Evolutionary conservation across 2,329 filamentous ascomycete species (phyloP).

Genomic region (Paecilomyces sp.): DNA sequence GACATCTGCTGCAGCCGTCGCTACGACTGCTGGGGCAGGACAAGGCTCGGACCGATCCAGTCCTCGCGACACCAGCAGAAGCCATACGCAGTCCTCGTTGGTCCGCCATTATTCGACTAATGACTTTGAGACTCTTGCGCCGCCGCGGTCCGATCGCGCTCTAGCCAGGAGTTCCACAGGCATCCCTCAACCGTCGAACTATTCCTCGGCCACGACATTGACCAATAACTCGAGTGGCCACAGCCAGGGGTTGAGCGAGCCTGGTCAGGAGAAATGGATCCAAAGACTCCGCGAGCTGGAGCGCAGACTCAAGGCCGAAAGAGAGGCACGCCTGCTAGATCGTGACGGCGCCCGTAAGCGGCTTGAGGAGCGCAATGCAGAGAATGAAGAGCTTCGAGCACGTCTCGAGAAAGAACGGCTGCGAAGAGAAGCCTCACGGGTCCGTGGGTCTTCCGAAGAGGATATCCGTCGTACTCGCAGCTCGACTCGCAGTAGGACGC

Average conservation of each 20-base stretch:
- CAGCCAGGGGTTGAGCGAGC: conserved; percentile 18
- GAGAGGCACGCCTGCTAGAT: conserved; percentile 79
- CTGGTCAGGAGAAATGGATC: conserved; percentile 68
- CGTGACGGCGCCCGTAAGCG: conserved; percentile 74
- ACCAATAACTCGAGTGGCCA: conserved; percentile 19
- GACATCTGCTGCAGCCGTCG: conserved; percentile 36
- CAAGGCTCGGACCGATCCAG: conserved; percentile 26
- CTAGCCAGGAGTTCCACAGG: conserved; percentile 23
- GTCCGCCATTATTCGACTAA: conserved; percentile 49
- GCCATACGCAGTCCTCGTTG: conserved; percentile 39
- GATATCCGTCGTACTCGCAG: not conserved
- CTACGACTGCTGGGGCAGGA: conserved; percentile 24
- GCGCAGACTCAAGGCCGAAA: conserved; percentile 77
- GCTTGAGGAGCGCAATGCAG: conserved; percentile 65
- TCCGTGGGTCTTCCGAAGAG: not conserved
- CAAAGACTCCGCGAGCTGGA: conserved; percentile 82
- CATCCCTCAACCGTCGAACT: conserved; percentile 27
- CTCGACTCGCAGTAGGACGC: not conserved
- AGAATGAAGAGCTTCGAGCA: conserved; percentile 63
- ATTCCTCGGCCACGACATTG: conserved; percentile 24
- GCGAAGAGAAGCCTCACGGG: conserved; percentile 15
- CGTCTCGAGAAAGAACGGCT: conserved; percentile 54
- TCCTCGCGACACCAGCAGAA: conserved; percentile 12
- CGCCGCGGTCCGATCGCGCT: conserved; percentile 19
- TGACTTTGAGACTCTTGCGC: conserved; percentile 35